Percentiles rank a stretch among this genome's conserved stretches.
These are phyloP conservation scores for Citrus sinensis DNA, from an alignment of 345 rosid genomes.

Conservation along the genomic window DVS_A1.0 CM039166.1:3447501-3448000, in stretches of 20 bases:
- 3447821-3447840: conserved; percentile 99
- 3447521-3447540: no score
- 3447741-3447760: conserved; percentile 11
- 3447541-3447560: no score
- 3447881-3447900: conserved; percentile 99
- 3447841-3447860: conserved; percentile 94
- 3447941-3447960: conserved; percentile 41
- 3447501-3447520: no score
- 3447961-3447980: background rate
- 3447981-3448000: background rate
- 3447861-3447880: conserved; percentile 95
- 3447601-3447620: background rate
- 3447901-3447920: conserved; percentile 93
- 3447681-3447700: background rate
- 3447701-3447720: background rate
- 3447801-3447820: conserved; percentile 97
- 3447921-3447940: conserved; percentile 97
- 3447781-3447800: conserved; percentile 40
- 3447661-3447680: background rate
- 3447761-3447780: background rate
- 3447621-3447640: background rate
- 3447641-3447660: background rate
- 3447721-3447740: background rate
- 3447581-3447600: no score
- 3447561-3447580: no score